Conservation (phyloP, 306 rosid species). For the Purshia tridentata region DNA sequence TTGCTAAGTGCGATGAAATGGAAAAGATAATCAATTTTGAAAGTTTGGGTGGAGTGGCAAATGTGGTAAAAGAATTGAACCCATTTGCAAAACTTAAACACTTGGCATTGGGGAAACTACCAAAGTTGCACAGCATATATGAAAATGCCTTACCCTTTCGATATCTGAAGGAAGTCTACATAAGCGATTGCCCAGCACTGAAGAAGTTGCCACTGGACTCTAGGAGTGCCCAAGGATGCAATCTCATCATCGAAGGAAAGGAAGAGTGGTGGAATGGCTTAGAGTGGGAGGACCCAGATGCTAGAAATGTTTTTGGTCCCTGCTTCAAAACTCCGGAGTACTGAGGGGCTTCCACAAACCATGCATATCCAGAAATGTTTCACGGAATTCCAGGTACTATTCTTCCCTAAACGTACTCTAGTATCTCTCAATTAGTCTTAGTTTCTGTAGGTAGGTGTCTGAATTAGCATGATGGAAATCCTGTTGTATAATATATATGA, state of each 20-base stretch:
- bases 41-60: not conserved
- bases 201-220: constrained; percentile 18
- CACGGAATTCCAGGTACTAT: no score
- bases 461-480: no score
- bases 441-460: no score
- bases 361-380: no score
- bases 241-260: not conserved
- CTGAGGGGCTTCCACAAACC: no score
- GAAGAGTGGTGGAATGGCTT: constrained; percentile 15
- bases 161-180: constrained; percentile 3
- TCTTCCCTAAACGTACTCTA: no score
- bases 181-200: not conserved
- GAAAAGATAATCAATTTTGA: not conserved
- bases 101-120: not conserved
- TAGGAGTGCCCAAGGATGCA: not conserved
- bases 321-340: not conserved
- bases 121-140: not conserved
- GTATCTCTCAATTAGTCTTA: no score
- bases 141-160: not conserved
- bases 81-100: constrained; percentile 22
- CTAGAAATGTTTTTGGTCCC: constrained; percentile 4
- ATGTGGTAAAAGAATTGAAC: not conserved
- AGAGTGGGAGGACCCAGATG: constrained; percentile 15
- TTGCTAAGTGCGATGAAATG: no score
- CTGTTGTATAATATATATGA: no score